These are phyloP conservation scores for Penicillium fimorum DNA, from an alignment of 495 filamentous ascomycete species.

Conservation along the genomic window DNA sequence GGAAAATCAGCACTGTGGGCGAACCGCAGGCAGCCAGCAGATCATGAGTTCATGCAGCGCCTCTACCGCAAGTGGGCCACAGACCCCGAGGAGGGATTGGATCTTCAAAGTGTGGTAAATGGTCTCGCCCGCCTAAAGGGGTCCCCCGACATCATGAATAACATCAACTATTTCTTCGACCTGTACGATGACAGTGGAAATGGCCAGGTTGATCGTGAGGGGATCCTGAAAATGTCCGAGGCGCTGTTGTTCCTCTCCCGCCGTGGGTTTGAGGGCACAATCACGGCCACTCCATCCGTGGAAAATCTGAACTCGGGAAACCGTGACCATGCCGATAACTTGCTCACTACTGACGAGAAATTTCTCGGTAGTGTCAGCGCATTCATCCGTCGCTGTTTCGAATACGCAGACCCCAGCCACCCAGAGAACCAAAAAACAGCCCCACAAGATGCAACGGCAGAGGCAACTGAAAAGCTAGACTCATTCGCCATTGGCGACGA, in stretches of 20 bases:
- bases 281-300: constrained; percentile 49
- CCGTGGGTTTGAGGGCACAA: constrained; percentile 72
- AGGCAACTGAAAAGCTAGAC: constrained; percentile 48
- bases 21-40: constrained; percentile 78
- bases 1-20: constrained; percentile 61
- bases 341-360: constrained; percentile 63
- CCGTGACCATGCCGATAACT: constrained; percentile 30
- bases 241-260: constrained; percentile 89
- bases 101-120: constrained; percentile 84
- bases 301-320: constrained; percentile 36
- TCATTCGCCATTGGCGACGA: constrained; percentile 81
- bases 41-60: constrained; percentile 92
- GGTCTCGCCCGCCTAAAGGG: constrained; percentile 90
- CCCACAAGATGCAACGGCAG: constrained; percentile 23
- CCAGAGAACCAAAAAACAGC: constrained; percentile 51
- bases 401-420: constrained; percentile 95
- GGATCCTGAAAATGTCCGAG: constrained; percentile 92
- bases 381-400: constrained; percentile 94
- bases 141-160: constrained; percentile 91
- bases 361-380: constrained; percentile 90
- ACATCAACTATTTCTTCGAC: constrained; percentile 95
- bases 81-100: constrained; percentile 70
- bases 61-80: constrained; percentile 87
- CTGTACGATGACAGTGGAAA: constrained; percentile 91
- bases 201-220: constrained; percentile 93